A percentile compares a stretch with the other conserved stretches of the same genome.
Conservation (phyloP, 306 rosid genomes). For the Malus sylvestris region DNA sequence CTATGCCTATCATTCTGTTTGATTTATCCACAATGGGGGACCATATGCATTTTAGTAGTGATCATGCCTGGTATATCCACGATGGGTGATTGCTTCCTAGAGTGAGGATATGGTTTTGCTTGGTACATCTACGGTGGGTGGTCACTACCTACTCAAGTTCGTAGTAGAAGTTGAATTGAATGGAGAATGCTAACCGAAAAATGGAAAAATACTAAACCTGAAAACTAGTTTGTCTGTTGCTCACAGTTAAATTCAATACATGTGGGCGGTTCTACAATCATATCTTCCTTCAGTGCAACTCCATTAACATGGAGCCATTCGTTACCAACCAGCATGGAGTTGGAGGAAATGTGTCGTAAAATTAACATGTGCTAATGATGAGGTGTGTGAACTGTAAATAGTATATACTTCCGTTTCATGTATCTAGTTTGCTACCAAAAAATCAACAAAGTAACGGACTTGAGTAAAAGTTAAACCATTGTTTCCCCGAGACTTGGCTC, state of each 20-base stretch:
- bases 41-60: no score
- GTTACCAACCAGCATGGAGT: slow-evolving; percentile 40
- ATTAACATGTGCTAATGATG: no score
- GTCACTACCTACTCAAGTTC: no score
- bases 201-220: slow-evolving; percentile 31
- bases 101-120: no score
- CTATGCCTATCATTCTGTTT: no score
- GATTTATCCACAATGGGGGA: no score
- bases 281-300: slow-evolving; percentile 54
- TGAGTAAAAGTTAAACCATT: not conserved
- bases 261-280: slow-evolving; percentile 46
- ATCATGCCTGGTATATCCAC: no score
- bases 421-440: slow-evolving; percentile 43
- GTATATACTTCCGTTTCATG: slow-evolving; percentile 45
- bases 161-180: no score
- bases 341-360: not conserved
- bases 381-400: no score
- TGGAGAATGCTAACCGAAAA: slow-evolving; percentile 28
- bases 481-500: no score
- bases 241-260: slow-evolving; percentile 40
- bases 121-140: no score
- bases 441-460: slow-evolving; percentile 8
- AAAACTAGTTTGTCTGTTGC: slow-evolving; percentile 4
- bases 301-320: slow-evolving; percentile 79
- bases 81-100: no score